Percentiles rank a stretch among this genome's conserved stretches.
Conservation (phyloP, 2,329 filamentous ascomycete genomes). For the Thermochaetoides dissita region DNA sequence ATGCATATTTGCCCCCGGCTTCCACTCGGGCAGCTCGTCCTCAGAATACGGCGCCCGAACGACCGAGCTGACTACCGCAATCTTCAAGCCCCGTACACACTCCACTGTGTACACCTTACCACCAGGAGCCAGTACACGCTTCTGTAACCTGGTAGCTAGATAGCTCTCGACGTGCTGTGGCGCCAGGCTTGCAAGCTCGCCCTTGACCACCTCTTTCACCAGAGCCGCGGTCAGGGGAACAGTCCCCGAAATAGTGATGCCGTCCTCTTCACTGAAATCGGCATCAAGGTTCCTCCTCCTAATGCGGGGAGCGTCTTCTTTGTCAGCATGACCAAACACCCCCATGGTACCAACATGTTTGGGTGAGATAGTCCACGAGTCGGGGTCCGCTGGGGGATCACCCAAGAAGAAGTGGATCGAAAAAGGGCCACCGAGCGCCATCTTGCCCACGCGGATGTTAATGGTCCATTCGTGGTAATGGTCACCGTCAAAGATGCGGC, state of each 20-base stretch:
- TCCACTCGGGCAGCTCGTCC: conserved; percentile 14
- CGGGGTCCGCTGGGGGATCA: conserved; percentile 28
- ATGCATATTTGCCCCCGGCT: conserved; percentile 4
- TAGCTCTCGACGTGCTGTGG: conserved; percentile 10
- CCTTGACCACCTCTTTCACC: conserved; percentile 24
- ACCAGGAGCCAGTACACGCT: conserved; percentile 5
- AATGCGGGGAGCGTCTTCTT: conserved; percentile 1
- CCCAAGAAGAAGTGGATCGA: conserved; percentile 57
- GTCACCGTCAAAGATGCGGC: conserved; percentile 23
- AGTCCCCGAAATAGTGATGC: conserved; percentile 31
- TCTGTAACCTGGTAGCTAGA: conserved; percentile 8
- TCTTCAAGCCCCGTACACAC: conserved; percentile 5
- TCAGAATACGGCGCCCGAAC: conserved; percentile 12
- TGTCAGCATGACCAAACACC: conserved; percentile 30
- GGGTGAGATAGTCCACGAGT: conserved; percentile 35
- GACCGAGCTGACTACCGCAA: conserved; percentile 11
- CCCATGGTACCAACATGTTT: conserved; percentile 50
- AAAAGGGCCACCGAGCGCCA: conserved; percentile 47
- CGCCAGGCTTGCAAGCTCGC: conserved; percentile 9
- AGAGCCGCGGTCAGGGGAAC: conserved; percentile 38
- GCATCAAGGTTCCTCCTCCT: conserved; percentile 7
- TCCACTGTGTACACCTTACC: conserved; percentile 6
- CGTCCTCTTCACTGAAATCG: conserved; percentile 8
- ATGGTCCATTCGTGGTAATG: conserved; percentile 52
- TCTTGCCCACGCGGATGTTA: conserved; percentile 49